A percentile compares a stretch with the other conserved stretches of the same genome.
These are phyloP conservation scores for Penicillium sp. DNA, from an alignment of 2,329 filamentous ascomycete genomes.

Conservation along the genomic window DNA sequence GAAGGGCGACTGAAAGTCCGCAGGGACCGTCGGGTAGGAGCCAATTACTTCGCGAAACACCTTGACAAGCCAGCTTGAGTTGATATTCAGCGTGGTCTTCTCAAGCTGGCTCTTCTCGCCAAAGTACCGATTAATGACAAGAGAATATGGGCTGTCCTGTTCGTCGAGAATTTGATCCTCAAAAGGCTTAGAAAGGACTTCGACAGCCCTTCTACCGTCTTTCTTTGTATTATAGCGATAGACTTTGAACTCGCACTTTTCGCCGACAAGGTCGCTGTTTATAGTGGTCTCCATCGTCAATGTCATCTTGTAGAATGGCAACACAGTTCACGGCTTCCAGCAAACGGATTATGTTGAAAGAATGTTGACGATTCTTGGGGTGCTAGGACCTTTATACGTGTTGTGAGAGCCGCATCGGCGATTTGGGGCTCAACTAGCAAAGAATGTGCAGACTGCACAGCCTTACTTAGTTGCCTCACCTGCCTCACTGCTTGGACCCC, in stretches of 20 bases:
- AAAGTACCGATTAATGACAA: not conserved
- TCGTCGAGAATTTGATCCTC: not conserved
- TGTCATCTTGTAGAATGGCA: not conserved
- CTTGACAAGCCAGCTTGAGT: not conserved
- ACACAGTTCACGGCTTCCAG: not conserved
- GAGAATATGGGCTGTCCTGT: not conserved
- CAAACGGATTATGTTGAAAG: no score
- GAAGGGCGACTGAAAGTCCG: constrained; percentile 7
- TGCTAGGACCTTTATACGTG: not conserved
- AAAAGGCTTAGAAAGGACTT: constrained; percentile 9
- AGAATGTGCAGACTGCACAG: not conserved
- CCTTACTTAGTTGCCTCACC: not conserved
- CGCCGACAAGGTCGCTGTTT: not conserved
- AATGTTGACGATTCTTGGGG: not conserved
- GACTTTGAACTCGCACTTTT: constrained; percentile 16
- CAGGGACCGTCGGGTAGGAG: constrained; percentile 4
- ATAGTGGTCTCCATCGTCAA: not conserved
- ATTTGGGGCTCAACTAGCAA: not conserved
- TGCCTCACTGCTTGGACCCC: not conserved
- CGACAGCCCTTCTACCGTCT: not conserved
- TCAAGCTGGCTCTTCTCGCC: not conserved
- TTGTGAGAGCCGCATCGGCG: not conserved
- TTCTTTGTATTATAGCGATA: constrained; percentile 11
- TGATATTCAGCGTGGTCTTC: not conserved
- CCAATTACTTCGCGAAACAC: not conserved